Conservation (phyloP, 257 asterid genomes). For the Haberlea rhodopensis region DNA sequence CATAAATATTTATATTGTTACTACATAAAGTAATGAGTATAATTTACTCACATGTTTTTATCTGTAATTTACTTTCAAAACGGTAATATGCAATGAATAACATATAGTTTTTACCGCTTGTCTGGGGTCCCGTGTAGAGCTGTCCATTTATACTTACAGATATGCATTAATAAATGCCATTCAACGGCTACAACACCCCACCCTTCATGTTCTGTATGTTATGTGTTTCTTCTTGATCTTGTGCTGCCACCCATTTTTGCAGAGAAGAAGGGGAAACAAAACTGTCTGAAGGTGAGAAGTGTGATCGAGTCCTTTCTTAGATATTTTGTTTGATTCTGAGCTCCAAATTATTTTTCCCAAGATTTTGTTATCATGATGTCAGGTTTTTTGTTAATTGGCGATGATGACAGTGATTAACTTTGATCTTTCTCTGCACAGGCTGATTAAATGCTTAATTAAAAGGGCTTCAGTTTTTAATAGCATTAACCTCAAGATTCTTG, state of each 20-base stretch:
- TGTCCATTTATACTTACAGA: constrained; percentile 27
- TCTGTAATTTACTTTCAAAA: too few species aligned
- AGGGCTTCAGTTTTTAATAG: background rate
- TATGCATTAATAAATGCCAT: constrained; percentile 39
- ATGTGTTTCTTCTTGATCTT: constrained; percentile 8
- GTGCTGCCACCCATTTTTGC: constrained; percentile 20
- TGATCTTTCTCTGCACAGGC: background rate
- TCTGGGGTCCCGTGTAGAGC: constrained; percentile 36
- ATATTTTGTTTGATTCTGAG: background rate
- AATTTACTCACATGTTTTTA: too few species aligned
- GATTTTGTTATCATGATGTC: background rate
- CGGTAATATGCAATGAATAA: constrained; percentile 14
- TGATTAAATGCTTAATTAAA: background rate
- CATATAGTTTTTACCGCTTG: constrained; percentile 35
- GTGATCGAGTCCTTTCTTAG: background rate
- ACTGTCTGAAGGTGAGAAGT: background rate
- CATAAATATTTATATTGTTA: too few species aligned
- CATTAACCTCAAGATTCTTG: background rate
- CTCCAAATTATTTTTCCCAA: background rate
- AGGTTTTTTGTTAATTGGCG: background rate
- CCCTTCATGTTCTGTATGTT: constrained; percentile 14
- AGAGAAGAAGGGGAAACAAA: background rate
- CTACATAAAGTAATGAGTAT: too few species aligned
- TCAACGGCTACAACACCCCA: constrained; percentile 27
- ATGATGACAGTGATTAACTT: background rate